Percentiles rank a stretch among this genome's conserved stretches.
Evolutionary conservation across 1,139 yeast species (phyloP).

Genomic region (Blastobotrys serpentis): DNA sequence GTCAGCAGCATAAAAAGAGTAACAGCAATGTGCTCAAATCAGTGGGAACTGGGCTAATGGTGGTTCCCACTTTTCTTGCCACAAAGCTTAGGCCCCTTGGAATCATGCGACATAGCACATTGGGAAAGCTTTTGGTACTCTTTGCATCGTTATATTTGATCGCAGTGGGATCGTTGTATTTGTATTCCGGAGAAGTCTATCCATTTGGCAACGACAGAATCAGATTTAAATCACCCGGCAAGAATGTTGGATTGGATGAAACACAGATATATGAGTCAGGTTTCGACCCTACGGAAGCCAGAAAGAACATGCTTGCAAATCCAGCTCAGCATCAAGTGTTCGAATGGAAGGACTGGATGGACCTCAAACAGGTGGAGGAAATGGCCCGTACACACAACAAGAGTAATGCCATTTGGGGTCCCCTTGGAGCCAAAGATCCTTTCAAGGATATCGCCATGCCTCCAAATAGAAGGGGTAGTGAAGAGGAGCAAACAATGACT

Average conservation of each 20-base stretch:
- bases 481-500: constrained; percentile 31
- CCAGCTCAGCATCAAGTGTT: constrained; percentile 33
- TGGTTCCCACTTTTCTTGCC: constrained; percentile 18
- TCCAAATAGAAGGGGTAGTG: constrained; percentile 22
- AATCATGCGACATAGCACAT: constrained; percentile 15
- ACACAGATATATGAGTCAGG: constrained; percentile 12
- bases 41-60: constrained; percentile 1
- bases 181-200: constrained; percentile 24
- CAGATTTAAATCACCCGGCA: neutral
- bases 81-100: constrained; percentile 17
- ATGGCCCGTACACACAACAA: constrained; percentile 16
- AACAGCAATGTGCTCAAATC: neutral
- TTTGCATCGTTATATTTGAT: constrained; percentile 26
- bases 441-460: constrained; percentile 21
- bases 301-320: constrained; percentile 23
- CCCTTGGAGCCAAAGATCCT: constrained; percentile 16
- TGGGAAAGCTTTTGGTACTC: constrained; percentile 21
- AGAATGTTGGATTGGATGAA: no score
- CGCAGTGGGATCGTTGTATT: constrained; percentile 25
- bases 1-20: neutral
- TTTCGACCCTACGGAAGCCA: constrained; percentile 21
- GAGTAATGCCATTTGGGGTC: constrained; percentile 13
- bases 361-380: constrained; percentile 26
- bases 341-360: constrained; percentile 35
- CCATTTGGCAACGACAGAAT: constrained; percentile 15